phyloP scores from a whole-genome alignment of 345 rosid genomes.

The Raphanus raphanistrum region DNA sequence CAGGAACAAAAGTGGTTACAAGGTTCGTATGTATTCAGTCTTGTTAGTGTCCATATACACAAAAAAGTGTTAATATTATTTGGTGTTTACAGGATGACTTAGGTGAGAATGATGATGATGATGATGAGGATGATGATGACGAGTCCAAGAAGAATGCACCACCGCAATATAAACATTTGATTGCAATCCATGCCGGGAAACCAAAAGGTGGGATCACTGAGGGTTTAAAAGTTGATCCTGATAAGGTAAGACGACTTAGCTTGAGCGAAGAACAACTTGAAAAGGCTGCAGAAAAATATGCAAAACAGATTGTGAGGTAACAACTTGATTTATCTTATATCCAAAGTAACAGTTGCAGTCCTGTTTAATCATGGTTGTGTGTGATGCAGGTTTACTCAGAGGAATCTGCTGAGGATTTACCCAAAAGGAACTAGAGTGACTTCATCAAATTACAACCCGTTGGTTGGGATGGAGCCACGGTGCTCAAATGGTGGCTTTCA shows the following conservation, averaged over 20 bases:
- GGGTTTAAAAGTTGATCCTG: constrained; percentile 51
- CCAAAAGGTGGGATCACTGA: constrained; percentile 52
- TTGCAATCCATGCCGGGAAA: constrained; percentile 53
- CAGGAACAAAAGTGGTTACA: constrained; percentile 22
- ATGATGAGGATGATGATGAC: constrained; percentile 27
- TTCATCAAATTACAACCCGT: constrained; percentile 73
- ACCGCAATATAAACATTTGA: constrained; percentile 45
- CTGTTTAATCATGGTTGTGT: background rate
- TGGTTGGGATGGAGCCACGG: constrained; percentile 82
- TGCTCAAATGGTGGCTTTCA: constrained; percentile 91
- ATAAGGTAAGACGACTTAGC: constrained; percentile 56
- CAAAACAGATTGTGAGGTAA: constrained; percentile 48
- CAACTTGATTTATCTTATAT: background rate
- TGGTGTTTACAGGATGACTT: constrained; percentile 45
- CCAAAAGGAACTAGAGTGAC: constrained; percentile 65
- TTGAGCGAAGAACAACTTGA: constrained; percentile 57
- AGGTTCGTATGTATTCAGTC: constrained; percentile 13
- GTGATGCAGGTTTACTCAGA: constrained; percentile 62
- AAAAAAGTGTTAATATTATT: background rate
- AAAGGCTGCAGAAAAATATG: constrained; percentile 47
- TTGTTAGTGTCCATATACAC: constrained; percentile 18
- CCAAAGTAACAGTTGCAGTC: background rate
- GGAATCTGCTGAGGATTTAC: constrained; percentile 62
- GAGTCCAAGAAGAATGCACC: constrained; percentile 39
- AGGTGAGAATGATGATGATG: constrained; percentile 39